Conservation (phyloP, 2,329 filamentous ascomycete genomes). For the Tolypocladium nubicola region DNA sequence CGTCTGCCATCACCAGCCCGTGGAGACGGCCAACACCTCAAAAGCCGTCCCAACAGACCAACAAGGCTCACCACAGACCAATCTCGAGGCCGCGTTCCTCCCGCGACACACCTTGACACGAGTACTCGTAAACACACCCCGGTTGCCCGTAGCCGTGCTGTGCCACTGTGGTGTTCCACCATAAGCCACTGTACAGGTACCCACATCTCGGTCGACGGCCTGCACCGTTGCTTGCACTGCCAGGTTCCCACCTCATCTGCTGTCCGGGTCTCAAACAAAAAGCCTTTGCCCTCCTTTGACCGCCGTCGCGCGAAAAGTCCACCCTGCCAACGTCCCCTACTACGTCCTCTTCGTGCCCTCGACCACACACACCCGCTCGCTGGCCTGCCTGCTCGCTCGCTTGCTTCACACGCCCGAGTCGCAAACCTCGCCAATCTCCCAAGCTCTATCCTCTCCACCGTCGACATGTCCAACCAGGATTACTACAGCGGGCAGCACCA, state of each 20-base stretch:
- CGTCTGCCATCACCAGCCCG: not conserved
- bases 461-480: slow-evolving; percentile 28
- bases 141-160: not conserved
- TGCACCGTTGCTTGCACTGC: not conserved
- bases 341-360: not conserved
- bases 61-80: not conserved
- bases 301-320: not conserved
- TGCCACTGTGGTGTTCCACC: not conserved
- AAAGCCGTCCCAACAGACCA: not conserved
- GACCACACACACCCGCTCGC: not conserved
- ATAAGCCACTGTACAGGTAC: not conserved
- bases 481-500: slow-evolving; percentile 25
- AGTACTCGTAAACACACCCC: not conserved
- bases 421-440: not conserved
- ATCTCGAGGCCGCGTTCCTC: not conserved
- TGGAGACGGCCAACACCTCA: not conserved
- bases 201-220: not conserved
- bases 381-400: not conserved
- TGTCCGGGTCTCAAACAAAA: not conserved
- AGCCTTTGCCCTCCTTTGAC: not conserved
- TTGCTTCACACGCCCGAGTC: not conserved
- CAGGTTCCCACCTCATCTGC: not conserved
- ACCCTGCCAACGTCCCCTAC: not conserved
- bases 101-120: not conserved
- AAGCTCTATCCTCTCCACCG: not conserved